Evolutionary conservation across 139 green algal genomes (phyloP).

Genomic region (Mychonastes homosphaera): DNA sequence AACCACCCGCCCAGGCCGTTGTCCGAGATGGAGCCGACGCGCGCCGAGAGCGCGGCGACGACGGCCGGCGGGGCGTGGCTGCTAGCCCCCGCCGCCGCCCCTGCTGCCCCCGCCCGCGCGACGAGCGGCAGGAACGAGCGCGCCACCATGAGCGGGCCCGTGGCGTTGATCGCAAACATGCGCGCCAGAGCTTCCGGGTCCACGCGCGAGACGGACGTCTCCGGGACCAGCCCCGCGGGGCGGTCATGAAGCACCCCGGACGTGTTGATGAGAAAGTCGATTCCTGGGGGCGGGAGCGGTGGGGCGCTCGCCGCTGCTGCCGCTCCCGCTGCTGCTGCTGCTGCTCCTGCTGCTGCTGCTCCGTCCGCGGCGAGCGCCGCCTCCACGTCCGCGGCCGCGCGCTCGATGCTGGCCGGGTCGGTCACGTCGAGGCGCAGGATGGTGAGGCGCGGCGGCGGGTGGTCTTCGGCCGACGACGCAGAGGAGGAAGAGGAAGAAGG

Average conservation of each 20-base stretch:
- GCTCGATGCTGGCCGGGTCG: no score
- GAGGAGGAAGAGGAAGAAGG: no score
- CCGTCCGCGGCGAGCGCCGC: background rate
- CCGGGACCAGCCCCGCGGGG: slow-evolving; percentile 20
- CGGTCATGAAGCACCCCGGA: slow-evolving; percentile 60
- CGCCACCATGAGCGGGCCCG: slow-evolving; percentile 61
- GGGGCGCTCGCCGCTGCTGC: background rate
- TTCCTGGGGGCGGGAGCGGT: no score
- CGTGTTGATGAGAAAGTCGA: slow-evolving; percentile 66
- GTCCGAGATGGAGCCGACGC: slow-evolving; percentile 62
- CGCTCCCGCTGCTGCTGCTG: background rate
- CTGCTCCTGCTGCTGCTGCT: slow-evolving; percentile 6
- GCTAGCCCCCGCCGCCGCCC: background rate
- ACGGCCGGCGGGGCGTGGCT: background rate
- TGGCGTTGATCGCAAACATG: slow-evolving; percentile 54
- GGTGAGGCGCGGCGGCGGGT: background rate
- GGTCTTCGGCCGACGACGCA: background rate
- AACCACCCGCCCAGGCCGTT: slow-evolving; percentile 75
- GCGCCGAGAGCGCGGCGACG: background rate
- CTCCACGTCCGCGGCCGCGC: background rate
- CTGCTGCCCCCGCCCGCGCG: slow-evolving; percentile 40
- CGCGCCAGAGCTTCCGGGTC: slow-evolving; percentile 30
- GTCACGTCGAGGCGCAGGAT: slow-evolving; percentile 1
- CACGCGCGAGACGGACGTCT: slow-evolving; percentile 54
- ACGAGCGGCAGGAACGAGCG: slow-evolving; percentile 46